Evolutionary conservation across 495 filamentous ascomycete species (phyloP).

Genomic region (Viridothelium virens): DNA sequence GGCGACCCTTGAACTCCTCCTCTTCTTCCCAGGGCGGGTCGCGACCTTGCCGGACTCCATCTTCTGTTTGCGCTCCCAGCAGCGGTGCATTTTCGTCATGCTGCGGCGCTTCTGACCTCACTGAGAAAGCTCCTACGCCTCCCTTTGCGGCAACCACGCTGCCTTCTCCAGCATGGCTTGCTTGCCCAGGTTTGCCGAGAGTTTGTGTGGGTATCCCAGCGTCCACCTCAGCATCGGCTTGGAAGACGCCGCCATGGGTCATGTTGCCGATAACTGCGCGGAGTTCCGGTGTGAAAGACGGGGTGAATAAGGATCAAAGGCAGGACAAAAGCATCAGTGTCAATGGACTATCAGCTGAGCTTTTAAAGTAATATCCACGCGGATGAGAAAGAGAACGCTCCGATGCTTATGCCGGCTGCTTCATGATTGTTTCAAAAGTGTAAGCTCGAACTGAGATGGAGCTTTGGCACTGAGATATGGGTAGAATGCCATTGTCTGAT

Average conservation of each 20-base stretch:
- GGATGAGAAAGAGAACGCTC: neutral
- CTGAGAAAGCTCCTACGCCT: neutral
- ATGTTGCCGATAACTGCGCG: neutral
- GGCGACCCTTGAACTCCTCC: constrained; percentile 54
- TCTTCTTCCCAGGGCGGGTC: constrained; percentile 37
- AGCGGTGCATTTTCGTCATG: constrained; percentile 20
- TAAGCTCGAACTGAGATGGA: neutral
- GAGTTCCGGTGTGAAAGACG: neutral
- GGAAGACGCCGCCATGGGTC: neutral
- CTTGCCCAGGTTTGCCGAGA: neutral
- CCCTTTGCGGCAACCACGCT: neutral
- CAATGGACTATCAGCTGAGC: neutral
- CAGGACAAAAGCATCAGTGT: neutral
- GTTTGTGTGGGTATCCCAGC: neutral
- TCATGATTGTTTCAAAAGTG: neutral
- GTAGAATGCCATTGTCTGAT: neutral
- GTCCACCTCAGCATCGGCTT: neutral
- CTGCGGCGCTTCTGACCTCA: neutral
- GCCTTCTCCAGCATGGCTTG: neutral
- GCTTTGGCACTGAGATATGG: neutral
- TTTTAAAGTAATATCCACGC: neutral
- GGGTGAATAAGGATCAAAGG: neutral
- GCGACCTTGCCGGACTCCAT: constrained; percentile 17
- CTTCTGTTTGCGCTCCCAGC: constrained; percentile 9
- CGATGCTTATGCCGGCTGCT: neutral